Evolutionary conservation across 2,329 filamentous ascomycete genomes (phyloP), one percentile per base, ranked within the genome.

Genomic region (Ophiognomonia clavigignenti-juglandacearum): DNA sequence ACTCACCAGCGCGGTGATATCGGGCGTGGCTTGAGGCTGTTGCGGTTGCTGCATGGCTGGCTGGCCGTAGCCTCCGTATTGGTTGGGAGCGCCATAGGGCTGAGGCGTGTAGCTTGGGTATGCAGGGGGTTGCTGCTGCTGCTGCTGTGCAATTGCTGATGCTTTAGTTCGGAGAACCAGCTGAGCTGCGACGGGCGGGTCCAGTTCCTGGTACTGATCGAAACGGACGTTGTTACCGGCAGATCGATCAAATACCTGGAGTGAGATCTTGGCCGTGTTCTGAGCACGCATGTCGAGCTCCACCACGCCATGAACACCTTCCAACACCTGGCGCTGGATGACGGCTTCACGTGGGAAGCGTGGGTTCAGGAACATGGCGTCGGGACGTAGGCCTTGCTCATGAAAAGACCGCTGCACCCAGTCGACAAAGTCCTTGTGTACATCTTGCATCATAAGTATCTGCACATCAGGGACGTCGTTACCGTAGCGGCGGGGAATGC

Each of bases 391-490:
- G 3, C 83, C 82, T 45, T 84, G 82, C 27, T 78, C 75, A 48
- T 78, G 75, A 62, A 97, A 95, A 0, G 82, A 78, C 27, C 78
- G 77, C 61, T 96, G 86, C 10, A 95, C 84, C 78, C 88, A 96
- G 43, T 75, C 75, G 42, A 96, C 82, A 59, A 95, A 96, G 47
- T 88, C 84, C 51, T 85, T 75, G 50, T 85, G 81, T 11, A 95
- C 76, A 55, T 90, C 83, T 54, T 92, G 83, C 37, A 92, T 73
- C 5, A 95, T 78, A 23, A 96, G 79, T 24, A 97, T 81, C 62
- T 96, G 90, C 14, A 96, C 86, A 57, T 97, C 90, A 3, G 92
- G 91, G 19, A 96, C 83, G 54, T 93, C 82, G 48, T 77, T 72
- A 4, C 87, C 82, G 48, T 82, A 79, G 48, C 90, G 77, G 47